phyloP scores from a whole-genome alignment of 371 early-diverging fungal species.

The Capillidium rhysosporum region DNA sequence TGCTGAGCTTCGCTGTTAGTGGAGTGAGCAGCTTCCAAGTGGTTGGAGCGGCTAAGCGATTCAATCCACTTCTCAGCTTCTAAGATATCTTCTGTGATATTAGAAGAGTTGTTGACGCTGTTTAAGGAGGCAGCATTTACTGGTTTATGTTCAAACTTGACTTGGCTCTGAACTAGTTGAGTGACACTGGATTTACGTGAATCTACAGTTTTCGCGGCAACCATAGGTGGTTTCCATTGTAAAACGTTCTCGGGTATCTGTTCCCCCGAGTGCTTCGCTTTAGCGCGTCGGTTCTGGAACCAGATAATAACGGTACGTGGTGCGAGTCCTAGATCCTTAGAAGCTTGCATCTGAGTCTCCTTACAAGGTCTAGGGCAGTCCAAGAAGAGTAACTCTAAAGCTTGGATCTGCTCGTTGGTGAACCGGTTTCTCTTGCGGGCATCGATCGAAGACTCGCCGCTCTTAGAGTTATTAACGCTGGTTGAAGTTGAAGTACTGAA shows the following conservation, averaged over 20 bases:
- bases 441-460: neutral
- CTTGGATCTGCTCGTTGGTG: neutral
- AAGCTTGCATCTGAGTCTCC: constrained; percentile 66
- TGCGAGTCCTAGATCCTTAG: constrained; percentile 75
- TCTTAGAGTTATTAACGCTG: no score
- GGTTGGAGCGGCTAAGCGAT: no score
- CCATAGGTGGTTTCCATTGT: constrained; percentile 5
- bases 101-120: no score
- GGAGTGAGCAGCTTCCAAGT: no score
- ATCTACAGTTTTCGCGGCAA: neutral
- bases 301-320: constrained; percentile 91
- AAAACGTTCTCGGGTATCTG: constrained; percentile 1
- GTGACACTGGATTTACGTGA: neutral
- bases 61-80: no score
- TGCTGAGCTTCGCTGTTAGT: no score
- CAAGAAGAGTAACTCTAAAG: constrained; percentile 1
- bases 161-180: no score
- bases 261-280: constrained; percentile 35
- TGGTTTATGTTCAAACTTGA: no score
- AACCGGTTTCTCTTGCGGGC: constrained; percentile 1
- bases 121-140: no score
- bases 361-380: constrained; percentile 22
- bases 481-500: no score
- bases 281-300: constrained; percentile 98
- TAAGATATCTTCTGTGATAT: no score